These are phyloP conservation scores for Xylariaceae sp. DNA, from an alignment of 2,329 filamentous ascomycete genomes.

Conservation along the genomic window DNA sequence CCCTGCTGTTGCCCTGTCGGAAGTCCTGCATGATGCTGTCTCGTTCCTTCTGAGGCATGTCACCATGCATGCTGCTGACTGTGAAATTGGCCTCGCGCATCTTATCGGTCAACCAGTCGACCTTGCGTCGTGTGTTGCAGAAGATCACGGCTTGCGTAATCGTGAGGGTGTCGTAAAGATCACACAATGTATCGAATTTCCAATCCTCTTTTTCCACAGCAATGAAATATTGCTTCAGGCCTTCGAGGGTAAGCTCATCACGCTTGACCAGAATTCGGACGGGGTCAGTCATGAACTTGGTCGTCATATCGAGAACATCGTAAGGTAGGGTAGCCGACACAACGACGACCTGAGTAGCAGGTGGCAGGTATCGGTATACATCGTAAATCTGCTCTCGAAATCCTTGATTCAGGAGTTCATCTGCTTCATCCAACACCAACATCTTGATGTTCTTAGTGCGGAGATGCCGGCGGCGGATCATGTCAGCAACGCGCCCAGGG, in stretches of 20 bases:
- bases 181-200: conserved; percentile 98
- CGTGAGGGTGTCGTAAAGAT: conserved; percentile 96
- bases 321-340: conserved; percentile 95
- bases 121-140: conserved; percentile 98
- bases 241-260: conserved; percentile 96
- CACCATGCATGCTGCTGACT: conserved; percentile 96
- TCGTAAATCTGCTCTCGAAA: conserved; percentile 99
- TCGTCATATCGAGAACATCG: conserved; percentile 98
- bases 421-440: conserved; percentile 58
- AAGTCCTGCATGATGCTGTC: conserved; percentile 99
- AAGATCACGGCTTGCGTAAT: conserved; percentile 99
- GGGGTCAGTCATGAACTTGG: conserved; percentile 99
- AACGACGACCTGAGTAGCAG: conserved; percentile 96
- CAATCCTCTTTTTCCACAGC: conserved; percentile 99
- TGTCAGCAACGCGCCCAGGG: conserved; percentile 79
- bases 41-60: conserved; percentile 97
- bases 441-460: conserved; percentile 61
- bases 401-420: conserved; percentile 76
- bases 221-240: conserved; percentile 98
- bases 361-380: conserved; percentile 93
- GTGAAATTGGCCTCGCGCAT: conserved; percentile 99
- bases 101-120: conserved; percentile 99
- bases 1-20: conserved; percentile 90
- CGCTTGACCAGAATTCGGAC: conserved; percentile 96
- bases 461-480: conserved; percentile 55